Base-by-base conservation (phyloP, 2,329 filamentous ascomycete species). In the Dactylellina sp. region DNA sequence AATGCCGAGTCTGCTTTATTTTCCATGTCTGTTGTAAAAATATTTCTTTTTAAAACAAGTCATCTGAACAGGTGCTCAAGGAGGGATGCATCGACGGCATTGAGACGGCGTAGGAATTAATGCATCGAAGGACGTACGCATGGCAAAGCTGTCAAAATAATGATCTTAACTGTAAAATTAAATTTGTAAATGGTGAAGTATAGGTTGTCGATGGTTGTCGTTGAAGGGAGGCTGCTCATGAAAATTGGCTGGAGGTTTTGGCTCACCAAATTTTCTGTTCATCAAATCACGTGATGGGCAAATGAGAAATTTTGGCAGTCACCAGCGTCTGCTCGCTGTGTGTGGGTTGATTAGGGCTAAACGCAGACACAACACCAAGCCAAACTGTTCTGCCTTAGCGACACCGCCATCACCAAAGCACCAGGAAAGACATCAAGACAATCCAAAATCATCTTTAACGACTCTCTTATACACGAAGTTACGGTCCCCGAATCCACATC, bases 61-160 rank as follows among this genome's bases (percentile, higher is more conserved):
- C 44, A 50, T 49, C 9, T 40, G 37, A 7, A 28, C 18, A 24
- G 50, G 22, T 25, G n/a, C 22, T 74, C 70, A 74, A 25, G 70
- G 61, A 46, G 55, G 61, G 39, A 60, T 52, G 16, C 46, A 47
- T 50, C 53, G 70, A 65, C 20, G 56, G 70, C 55, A 64, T 62
- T 66, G 70, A 66, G 70, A 74, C 61, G 61, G 55, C 70, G 53
- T 47, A 49, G 70, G 70, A 66, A 75, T 35, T 57, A 75, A 75
- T 75, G 71, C 71, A 75, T 75, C 71, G 52, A 75, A 74, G 71
- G 71, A 75, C 71, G 71, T 75, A 75, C 71, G 71, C 71, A 75
- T 75, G 71, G 71, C 71, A 63, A 70, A 68, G 62, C 63, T 75
- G 53, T 70, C 64, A 75, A 70, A 70, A 70, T 70, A 53, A 59